Conservation (phyloP, 257 asterid species). For the Cynanchum wilfordii region DNA sequence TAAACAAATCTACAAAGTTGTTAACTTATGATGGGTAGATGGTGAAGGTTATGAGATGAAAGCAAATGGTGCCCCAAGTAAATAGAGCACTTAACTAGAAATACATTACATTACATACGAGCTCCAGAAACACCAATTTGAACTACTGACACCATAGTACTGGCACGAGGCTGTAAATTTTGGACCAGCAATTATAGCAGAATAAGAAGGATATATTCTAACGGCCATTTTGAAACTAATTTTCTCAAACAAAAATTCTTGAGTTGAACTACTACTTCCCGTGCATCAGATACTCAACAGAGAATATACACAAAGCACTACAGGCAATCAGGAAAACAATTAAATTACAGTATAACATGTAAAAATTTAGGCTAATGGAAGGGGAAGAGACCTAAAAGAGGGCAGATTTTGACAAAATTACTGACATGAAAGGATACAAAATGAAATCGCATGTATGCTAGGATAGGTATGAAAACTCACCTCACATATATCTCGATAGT, state of each 20-base stretch:
- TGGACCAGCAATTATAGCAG: not conserved
- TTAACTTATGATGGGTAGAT: not conserved
- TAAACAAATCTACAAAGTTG: not conserved
- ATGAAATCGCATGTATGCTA: not conserved
- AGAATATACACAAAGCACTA: not conserved
- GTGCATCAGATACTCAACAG: not conserved
- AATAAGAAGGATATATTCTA: not conserved
- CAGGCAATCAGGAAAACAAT: not conserved
- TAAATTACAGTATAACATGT: not conserved
- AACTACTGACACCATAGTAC: not conserved
- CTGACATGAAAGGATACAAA: not conserved
- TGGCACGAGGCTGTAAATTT: not conserved
- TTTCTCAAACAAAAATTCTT: not conserved
- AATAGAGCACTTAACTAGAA: not conserved
- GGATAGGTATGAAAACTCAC: constrained; percentile 38
- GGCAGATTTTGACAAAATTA: not conserved
- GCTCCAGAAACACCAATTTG: not conserved
- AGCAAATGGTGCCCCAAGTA: not conserved
- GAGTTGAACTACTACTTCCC: not conserved
- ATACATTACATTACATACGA: not conserved
- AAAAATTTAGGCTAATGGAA: not conserved
- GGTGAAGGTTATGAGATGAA: not conserved
- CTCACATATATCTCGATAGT: constrained; percentile 84
- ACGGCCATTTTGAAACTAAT: not conserved
- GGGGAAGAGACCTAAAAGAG: not conserved